phyloP scores from a whole-genome alignment of 1,284 basidiomycete species.

The Ceratobasidium sp. region DNA sequence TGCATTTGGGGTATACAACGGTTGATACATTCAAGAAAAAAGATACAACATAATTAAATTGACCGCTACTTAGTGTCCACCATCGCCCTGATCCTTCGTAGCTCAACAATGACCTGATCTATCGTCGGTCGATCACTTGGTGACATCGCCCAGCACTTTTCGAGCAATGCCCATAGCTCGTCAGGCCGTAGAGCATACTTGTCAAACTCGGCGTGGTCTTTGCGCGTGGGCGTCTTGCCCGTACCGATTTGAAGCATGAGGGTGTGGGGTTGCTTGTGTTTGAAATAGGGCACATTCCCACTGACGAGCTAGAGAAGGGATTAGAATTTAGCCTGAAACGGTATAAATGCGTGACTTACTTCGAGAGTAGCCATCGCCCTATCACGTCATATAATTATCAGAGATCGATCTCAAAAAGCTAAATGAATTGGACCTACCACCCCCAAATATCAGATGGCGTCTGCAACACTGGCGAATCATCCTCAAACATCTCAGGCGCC shows the following conservation, averaged over 20 bases:
- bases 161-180: background rate
- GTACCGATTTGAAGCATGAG: background rate
- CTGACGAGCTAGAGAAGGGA: slow-evolving; percentile 1
- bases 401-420: background rate
- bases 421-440: background rate
- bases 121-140: background rate
- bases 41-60: no score
- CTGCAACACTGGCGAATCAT: background rate
- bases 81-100: background rate
- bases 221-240: background rate
- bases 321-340: background rate
- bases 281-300: background rate
- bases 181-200: background rate
- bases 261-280: background rate
- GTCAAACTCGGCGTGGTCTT: background rate
- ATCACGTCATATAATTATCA: background rate
- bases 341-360: background rate
- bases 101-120: background rate
- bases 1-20: no score
- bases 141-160: background rate
- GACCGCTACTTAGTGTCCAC: no score
- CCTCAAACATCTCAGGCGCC: slow-evolving; percentile 11
- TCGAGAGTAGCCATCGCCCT: slow-evolving; percentile 12
- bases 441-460: slow-evolving; percentile 5
- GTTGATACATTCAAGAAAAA: no score